A percentile compares a stretch with the other conserved stretches of the same genome.
Conservation (phyloP, 331 rosid species). For the Stylosanthes scabra region DNA sequence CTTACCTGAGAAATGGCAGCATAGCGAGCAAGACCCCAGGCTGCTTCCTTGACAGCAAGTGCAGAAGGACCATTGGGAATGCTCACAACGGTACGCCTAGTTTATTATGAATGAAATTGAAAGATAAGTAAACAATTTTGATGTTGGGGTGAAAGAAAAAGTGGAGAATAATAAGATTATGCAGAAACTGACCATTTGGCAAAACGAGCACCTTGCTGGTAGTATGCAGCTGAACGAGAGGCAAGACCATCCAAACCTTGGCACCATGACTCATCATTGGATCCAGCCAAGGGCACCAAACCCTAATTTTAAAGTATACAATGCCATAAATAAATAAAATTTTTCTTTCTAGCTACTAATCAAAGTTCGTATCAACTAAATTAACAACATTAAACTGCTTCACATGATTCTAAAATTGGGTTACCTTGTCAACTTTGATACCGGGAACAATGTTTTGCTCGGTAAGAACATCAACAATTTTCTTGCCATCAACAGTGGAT, state of each 20-base stretch:
- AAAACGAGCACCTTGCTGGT: slow-evolving; percentile 93
- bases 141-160: not conserved
- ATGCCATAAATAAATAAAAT: not conserved
- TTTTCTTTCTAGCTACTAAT: not conserved
- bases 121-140: not conserved
- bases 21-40: slow-evolving; percentile 99
- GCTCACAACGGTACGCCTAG: slow-evolving; percentile 87
- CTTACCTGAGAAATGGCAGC: slow-evolving; percentile 83
- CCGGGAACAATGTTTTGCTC: slow-evolving; percentile 80
- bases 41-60: slow-evolving; percentile 97
- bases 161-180: slow-evolving; percentile 21
- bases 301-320: slow-evolving; percentile 57
- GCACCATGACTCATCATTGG: slow-evolving; percentile 91
- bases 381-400: not conserved
- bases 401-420: not conserved
- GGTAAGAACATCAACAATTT: slow-evolving; percentile 72
- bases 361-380: slow-evolving; percentile 24
- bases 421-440: slow-evolving; percentile 84
- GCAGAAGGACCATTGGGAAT: slow-evolving; percentile 99
- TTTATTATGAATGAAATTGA: not conserved
- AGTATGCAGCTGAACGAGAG: slow-evolving; percentile 90
- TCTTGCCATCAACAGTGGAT: slow-evolving; percentile 75
- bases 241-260: slow-evolving; percentile 92
- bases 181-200: slow-evolving; percentile 71
- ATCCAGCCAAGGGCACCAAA: slow-evolving; percentile 85